Conservation (phyloP, 2,329 filamentous ascomycete species). For the Thelonectria rubi region DNA sequence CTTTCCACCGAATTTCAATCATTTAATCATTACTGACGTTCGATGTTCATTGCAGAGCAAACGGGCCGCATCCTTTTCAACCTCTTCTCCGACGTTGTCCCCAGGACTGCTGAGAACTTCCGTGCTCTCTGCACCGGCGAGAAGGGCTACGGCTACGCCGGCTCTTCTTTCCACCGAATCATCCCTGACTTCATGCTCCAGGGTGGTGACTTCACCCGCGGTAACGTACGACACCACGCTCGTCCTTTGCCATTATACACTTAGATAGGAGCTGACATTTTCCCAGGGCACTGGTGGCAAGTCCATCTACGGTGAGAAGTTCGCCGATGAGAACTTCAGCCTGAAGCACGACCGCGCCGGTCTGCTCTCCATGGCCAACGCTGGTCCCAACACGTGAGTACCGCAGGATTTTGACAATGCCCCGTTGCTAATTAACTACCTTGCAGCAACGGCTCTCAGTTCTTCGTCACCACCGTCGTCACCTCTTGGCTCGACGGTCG, state of each 20-base stretch:
- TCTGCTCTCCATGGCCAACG: slow-evolving; percentile 94
- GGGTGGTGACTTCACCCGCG: slow-evolving; percentile 93
- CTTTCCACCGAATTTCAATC: slow-evolving; percentile 2
- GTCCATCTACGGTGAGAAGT: slow-evolving; percentile 96
- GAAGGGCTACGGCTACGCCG: slow-evolving; percentile 84
- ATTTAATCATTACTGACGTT: slow-evolving; percentile 33
- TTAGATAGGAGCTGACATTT: slow-evolving; percentile 31
- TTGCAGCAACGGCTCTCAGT: slow-evolving; percentile 93
- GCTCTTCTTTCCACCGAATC: slow-evolving; percentile 90
- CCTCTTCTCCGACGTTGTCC: slow-evolving; percentile 85
- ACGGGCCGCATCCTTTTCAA: slow-evolving; percentile 85
- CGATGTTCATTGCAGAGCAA: slow-evolving; percentile 64
- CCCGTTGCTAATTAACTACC: slow-evolving; percentile 46
- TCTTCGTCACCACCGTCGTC: slow-evolving; percentile 94
- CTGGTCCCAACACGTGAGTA: slow-evolving; percentile 87
- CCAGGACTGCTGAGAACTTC: slow-evolving; percentile 90
- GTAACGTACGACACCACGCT: slow-evolving; percentile 72
- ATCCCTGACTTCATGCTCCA: slow-evolving; percentile 96
- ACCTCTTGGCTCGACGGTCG: slow-evolving; percentile 87
- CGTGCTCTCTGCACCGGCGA: slow-evolving; percentile 81
- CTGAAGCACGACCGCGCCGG: slow-evolving; percentile 77
- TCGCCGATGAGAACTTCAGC: slow-evolving; percentile 91
- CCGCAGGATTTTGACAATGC: background rate
- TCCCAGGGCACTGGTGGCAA: slow-evolving; percentile 85
- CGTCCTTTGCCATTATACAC: background rate